A percentile compares a stretch with the other conserved stretches of the same genome.
Conservation (phyloP, 1,284 basidiomycete genomes). For the Anthracocystis setariae region DNA sequence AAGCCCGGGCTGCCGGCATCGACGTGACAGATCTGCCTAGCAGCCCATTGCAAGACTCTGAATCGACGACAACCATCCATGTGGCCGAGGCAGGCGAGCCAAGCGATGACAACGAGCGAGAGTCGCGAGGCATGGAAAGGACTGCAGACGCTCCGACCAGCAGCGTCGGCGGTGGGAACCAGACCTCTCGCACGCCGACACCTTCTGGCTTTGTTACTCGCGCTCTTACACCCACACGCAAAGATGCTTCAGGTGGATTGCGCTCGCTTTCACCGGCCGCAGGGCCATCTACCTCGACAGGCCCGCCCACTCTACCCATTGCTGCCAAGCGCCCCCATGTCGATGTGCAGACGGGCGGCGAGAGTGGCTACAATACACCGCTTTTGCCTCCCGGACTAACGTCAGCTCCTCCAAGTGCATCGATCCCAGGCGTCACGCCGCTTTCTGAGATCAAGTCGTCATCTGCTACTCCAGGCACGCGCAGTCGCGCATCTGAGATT, state of each 20-base stretch:
- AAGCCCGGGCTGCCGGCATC: constrained; percentile 37
- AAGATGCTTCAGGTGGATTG: constrained; percentile 13
- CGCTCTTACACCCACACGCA: constrained; percentile 45
- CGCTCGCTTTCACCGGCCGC: constrained; percentile 37
- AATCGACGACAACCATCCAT: background rate
- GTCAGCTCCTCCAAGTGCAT: constrained; percentile 45
- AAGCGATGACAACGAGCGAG: constrained; percentile 29
- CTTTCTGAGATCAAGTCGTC: constrained; percentile 14
- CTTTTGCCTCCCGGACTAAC: constrained; percentile 49
- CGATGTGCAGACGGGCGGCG: constrained; percentile 50
- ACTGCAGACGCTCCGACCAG: background rate
- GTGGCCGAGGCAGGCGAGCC: constrained; percentile 5
- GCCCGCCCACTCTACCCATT: constrained; percentile 31
- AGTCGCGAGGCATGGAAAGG: constrained; percentile 15
- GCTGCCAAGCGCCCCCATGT: constrained; percentile 35
- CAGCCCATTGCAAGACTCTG: constrained; percentile 10
- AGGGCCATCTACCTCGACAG: constrained; percentile 33
- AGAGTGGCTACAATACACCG: constrained; percentile 55
- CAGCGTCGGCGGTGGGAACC: constrained; percentile 5
- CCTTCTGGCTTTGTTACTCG: constrained; percentile 35
- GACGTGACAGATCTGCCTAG: constrained; percentile 34
- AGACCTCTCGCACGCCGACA: constrained; percentile 47
- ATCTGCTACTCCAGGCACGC: constrained; percentile 14
- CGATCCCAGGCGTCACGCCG: constrained; percentile 32
- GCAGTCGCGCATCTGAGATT: constrained; percentile 7